These are phyloP conservation scores for Durio zibethinus DNA, from an alignment of 345 rosid genomes.

Conservation along the genomic window DNA sequence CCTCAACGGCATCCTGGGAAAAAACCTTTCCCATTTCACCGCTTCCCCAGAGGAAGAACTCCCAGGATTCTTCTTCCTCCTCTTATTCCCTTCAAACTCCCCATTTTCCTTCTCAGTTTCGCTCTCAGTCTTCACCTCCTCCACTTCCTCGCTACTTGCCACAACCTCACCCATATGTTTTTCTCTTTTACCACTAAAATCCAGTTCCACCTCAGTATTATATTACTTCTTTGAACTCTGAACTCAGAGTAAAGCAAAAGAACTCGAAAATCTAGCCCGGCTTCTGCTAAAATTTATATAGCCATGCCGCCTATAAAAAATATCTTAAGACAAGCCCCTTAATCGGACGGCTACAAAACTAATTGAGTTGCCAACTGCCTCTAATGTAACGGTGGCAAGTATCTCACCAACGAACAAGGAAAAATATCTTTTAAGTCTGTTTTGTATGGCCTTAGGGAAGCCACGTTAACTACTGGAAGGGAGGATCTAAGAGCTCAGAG, in stretches of 20 bases:
- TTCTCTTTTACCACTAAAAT: not conserved
- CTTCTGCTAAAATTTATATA: not conserved
- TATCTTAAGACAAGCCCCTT: constrained; percentile 32
- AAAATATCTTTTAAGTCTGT: constrained; percentile 43
- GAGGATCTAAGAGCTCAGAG: constrained; percentile 17
- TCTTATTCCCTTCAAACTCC: constrained; percentile 3
- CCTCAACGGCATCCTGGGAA: constrained; percentile 61
- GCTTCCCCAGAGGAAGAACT: constrained; percentile 22
- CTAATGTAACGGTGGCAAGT: constrained; percentile 30
- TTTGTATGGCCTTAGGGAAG: constrained; percentile 41
- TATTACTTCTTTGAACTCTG: not conserved
- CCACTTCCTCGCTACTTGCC: constrained; percentile 39
- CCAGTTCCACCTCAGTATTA: not conserved
- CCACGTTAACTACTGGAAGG: constrained; percentile 41
- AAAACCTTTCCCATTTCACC: constrained; percentile 65
- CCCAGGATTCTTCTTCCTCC: constrained; percentile 14
- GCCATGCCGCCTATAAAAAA: constrained; percentile 25
- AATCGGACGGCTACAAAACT: constrained; percentile 32
- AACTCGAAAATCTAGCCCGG: not conserved
- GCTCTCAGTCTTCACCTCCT: constrained; percentile 21
- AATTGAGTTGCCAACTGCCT: constrained; percentile 10
- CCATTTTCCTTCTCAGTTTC: constrained; percentile 7
- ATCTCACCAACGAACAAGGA: constrained; percentile 1
- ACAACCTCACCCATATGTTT: constrained; percentile 38
- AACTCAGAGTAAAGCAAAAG: not conserved